These are phyloP conservation scores for Barnettozyma hawaiiensis DNA, from an alignment of 1,139 yeast genomes.

Conservation along the genomic window DNA sequence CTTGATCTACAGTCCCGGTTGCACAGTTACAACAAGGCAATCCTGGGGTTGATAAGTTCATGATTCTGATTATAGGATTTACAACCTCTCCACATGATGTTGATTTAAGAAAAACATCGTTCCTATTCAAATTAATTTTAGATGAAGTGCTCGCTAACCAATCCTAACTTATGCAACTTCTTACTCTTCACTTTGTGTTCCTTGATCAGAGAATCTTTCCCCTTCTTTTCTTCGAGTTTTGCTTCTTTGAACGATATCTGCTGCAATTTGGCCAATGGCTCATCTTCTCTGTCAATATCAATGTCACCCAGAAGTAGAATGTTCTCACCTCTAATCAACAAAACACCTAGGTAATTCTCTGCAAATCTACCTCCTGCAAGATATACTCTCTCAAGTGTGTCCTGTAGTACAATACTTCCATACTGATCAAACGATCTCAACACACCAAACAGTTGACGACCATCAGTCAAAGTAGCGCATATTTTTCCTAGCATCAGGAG, in stretches of 20 bases:
- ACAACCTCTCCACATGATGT: background rate
- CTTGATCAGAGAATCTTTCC: conserved; percentile 33
- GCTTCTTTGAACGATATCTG: conserved; percentile 62
- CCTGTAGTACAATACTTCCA: conserved; percentile 88
- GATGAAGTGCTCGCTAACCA: conserved; percentile 40
- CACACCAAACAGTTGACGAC: conserved; percentile 83
- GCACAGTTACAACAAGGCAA: too few relatives aligned
- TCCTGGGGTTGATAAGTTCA: too few relatives aligned
- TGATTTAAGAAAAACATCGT: background rate
- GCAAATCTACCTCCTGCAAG: conserved; percentile 51
- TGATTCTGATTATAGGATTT: too few relatives aligned
- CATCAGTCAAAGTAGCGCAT: conserved; percentile 84
- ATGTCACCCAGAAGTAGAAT: conserved; percentile 95
- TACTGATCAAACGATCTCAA: conserved; percentile 94
- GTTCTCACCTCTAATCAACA: conserved; percentile 93
- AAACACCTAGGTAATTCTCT: conserved; percentile 72
- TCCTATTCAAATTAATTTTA: background rate
- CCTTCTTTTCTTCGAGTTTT: conserved; percentile 39
- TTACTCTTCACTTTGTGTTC: conserved; percentile 45
- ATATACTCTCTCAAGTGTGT: conserved; percentile 82
- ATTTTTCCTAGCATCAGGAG: conserved; percentile 43
- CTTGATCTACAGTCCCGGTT: too few relatives aligned
- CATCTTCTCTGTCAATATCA: conserved; percentile 83
- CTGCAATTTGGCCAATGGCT: conserved; percentile 50
- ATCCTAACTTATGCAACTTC: conserved; percentile 45